Percentiles rank a stretch among this genome's conserved stretches.
Conservation (phyloP, 192 early-diverging fungal genomes). For the Gryganskiella cystojenkinii region DNA sequence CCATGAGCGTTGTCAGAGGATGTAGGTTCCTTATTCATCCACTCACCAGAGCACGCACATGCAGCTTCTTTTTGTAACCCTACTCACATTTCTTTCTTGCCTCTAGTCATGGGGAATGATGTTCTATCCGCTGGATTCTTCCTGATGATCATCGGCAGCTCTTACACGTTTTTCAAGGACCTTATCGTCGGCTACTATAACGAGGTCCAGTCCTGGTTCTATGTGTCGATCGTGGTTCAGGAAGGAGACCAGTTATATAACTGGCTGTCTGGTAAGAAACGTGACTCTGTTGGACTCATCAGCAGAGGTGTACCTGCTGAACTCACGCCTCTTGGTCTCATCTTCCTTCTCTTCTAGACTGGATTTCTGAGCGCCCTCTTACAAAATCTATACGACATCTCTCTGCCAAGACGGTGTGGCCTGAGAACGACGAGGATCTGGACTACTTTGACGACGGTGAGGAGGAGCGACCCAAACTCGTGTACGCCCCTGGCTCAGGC, state of each 20-base stretch:
- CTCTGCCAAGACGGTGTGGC: slow-evolving; percentile 45
- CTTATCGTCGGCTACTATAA: slow-evolving; percentile 35
- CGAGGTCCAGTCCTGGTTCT: slow-evolving; percentile 46
- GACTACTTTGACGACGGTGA: slow-evolving; percentile 10
- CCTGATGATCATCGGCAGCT: slow-evolving; percentile 44
- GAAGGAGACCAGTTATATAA: slow-evolving; percentile 51
- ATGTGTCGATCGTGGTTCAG: slow-evolving; percentile 48
- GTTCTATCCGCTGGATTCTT: slow-evolving; percentile 52
- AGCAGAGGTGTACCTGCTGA: slow-evolving; percentile 7
- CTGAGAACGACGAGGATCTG: slow-evolving; percentile 16
- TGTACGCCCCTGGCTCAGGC: slow-evolving; percentile 46
- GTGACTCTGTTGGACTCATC: neutral
- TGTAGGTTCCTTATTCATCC: neutral
- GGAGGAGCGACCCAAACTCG: slow-evolving; percentile 38
- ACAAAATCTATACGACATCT: slow-evolving; percentile 49
- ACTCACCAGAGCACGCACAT: neutral
- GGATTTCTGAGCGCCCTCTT: slow-evolving; percentile 46
- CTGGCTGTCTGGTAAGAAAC: slow-evolving; percentile 45
- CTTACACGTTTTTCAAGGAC: slow-evolving; percentile 50
- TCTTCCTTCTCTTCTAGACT: slow-evolving; percentile 12
- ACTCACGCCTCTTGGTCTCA: neutral
- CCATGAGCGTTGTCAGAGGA: slow-evolving; percentile 41
- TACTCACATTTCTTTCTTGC: neutral
- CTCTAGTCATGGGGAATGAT: slow-evolving; percentile 46
- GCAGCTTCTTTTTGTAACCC: neutral